A percentile compares a stretch with the other conserved stretches of the same genome.
These are phyloP conservation scores for Chalciporus sphaerocephalus DNA, from an alignment of 768 basidiomycete species.

Conservation along the genomic window DNA sequence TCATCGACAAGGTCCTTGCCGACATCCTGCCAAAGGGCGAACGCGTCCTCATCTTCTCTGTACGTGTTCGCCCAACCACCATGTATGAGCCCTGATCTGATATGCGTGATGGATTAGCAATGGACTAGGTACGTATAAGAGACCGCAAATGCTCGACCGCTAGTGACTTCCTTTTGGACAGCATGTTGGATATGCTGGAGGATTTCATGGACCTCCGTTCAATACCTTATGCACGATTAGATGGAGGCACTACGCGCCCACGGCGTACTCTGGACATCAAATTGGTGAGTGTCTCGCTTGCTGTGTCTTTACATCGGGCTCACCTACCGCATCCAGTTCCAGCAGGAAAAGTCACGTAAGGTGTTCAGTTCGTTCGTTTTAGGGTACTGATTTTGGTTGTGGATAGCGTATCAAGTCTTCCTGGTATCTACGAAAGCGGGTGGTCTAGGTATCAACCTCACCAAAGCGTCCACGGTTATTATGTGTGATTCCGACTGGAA, in stretches of 20 bases:
- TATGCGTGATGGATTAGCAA: constrained; percentile 40
- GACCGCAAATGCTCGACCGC: neutral
- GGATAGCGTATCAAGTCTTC: constrained; percentile 58
- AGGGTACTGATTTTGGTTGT: constrained; percentile 2
- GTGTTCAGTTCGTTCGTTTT: neutral
- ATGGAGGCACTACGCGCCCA: constrained; percentile 51
- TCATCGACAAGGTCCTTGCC: constrained; percentile 55
- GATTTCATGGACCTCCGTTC: constrained; percentile 60
- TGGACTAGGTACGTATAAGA: constrained; percentile 43
- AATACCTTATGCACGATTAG: constrained; percentile 58
- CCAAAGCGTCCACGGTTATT: constrained; percentile 75
- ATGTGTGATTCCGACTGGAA: constrained; percentile 75
- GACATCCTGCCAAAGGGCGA: constrained; percentile 57
- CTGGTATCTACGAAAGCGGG: constrained; percentile 70
- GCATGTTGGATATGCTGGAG: constrained; percentile 67
- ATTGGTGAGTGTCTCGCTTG: constrained; percentile 35
- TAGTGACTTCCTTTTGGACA: constrained; percentile 20
- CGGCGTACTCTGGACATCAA: constrained; percentile 55
- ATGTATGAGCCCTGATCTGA: constrained; percentile 5
- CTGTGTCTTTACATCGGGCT: neutral
- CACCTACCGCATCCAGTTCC: constrained; percentile 39
- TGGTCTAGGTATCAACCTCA: constrained; percentile 78
- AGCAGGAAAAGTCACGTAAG: constrained; percentile 54
- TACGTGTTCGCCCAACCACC: constrained; percentile 23
- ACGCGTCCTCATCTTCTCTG: constrained; percentile 65